Base-by-base conservation (phyloP, 768 basidiomycete genomes). In the Mycena galericulata region DNA sequence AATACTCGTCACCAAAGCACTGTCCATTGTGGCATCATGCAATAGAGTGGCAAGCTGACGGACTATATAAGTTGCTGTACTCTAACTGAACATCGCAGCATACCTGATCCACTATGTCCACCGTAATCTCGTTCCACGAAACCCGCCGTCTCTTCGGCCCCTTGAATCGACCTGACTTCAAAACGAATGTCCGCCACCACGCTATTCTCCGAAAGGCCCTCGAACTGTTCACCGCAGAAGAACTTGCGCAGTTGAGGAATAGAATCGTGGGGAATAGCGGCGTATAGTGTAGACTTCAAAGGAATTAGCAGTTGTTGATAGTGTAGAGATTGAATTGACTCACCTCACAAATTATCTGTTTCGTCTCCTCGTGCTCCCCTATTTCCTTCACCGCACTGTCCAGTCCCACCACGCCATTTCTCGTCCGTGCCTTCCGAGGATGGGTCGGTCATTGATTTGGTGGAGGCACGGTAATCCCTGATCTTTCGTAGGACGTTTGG, bases 161-260 rank as follows among this genome's bases (percentile, higher is more conserved):
- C 1, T 9, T 49, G 7, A 12, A 60, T 49, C 50, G 32, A 43
- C 65, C 64, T 8, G 55, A n/a, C 20, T 45, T 4, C 27, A 59
- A 54, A 4, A 46, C 50, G 3, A 67, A 53, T 29, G 29, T 46
- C 32, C 41, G 41, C 62, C 51, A 43, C 29, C 22, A 27, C 5
- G 38, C 40, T 45, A 29, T 53, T 41, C 36, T 63, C 17, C 51
- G 60, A 24, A 62, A 62, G 34, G 46, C 60, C 29, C 30, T 62
- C 30, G 60, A 62, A 24, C 24, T 60, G 22, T 51, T 8, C 38
- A n/a, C 62, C 34, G 14, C 6, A 12, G 15, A 53, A 30, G 50
- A 54, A 17, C 49, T 63, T 24, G 32, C 18, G 30, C 22, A 9
- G 32, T 60, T 4, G 8, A n/a, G 29, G 27, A 17, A 36, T 11